Conservation (phyloP, 2,329 filamentous ascomycete genomes). For the Phialophora chinensis region DNA sequence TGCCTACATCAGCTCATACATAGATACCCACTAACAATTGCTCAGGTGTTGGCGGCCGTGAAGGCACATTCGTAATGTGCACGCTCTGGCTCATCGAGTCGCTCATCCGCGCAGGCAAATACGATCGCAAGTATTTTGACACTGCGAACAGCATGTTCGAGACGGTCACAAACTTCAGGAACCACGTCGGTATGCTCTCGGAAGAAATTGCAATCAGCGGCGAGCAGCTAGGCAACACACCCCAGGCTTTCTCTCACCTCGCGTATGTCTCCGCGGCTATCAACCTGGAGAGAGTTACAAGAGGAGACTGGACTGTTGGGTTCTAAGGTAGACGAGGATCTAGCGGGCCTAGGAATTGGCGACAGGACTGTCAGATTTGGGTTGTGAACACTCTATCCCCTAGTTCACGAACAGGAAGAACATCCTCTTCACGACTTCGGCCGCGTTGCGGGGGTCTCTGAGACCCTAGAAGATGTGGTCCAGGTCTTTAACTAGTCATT, state of each 20-base stretch:
- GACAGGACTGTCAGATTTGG: background rate
- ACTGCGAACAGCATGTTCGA: conserved; percentile 72
- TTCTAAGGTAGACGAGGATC: background rate
- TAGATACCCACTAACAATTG: background rate
- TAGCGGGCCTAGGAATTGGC: background rate
- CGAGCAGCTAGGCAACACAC: conserved; percentile 79
- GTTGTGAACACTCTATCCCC: background rate
- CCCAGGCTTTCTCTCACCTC: conserved; percentile 78
- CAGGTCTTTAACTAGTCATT: too few relatives aligned
- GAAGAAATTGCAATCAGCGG: conserved; percentile 77
- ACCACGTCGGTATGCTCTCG: conserved; percentile 78
- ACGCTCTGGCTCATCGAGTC: conserved; percentile 84
- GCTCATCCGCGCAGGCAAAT: conserved; percentile 61
- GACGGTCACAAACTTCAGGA: conserved; percentile 77
- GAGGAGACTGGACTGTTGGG: conserved; percentile 11
- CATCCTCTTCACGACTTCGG: too few relatives aligned
- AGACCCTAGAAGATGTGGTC: too few relatives aligned
- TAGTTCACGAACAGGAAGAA: too few relatives aligned
- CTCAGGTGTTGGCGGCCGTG: conserved; percentile 71
- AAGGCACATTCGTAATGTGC: conserved; percentile 81
- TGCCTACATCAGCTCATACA: background rate
- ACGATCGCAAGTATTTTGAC: conserved; percentile 44
- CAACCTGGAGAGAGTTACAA: conserved; percentile 65
- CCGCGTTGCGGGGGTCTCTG: too few relatives aligned
- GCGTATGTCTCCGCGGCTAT: conserved; percentile 78